A percentile compares a stretch with the other conserved stretches of the same genome.
These are phyloP conservation scores for Fusarium sp. DNA, from an alignment of 2,329 filamentous ascomycete species.

Conservation along the genomic window DNA sequence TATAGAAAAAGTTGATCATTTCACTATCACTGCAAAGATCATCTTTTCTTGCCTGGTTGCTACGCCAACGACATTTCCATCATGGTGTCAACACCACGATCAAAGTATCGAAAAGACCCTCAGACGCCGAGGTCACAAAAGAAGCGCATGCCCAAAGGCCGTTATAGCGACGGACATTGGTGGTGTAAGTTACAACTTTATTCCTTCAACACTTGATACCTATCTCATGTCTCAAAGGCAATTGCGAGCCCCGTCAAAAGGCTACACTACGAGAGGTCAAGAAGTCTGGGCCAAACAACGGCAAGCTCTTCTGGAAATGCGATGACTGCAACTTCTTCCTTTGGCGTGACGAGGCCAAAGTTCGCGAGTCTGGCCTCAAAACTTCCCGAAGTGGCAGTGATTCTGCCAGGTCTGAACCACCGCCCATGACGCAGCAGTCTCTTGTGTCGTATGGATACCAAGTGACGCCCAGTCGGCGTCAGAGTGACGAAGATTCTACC, in stretches of 20 bases:
- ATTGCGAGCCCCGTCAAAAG: constrained; percentile 58
- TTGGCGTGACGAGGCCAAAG: constrained; percentile 57
- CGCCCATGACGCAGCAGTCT: constrained; percentile 49
- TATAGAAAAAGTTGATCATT: neutral
- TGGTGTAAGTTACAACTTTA: constrained; percentile 51
- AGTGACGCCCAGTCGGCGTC: constrained; percentile 40
- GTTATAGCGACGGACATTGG: constrained; percentile 53
- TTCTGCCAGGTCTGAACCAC: constrained; percentile 45
- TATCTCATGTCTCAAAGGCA: constrained; percentile 52
- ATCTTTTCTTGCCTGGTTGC: neutral
- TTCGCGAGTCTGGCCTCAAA: constrained; percentile 47
- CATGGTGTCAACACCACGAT: constrained; percentile 38
- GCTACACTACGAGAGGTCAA: constrained; percentile 55
- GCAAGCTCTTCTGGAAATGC: constrained; percentile 60
- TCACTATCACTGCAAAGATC: neutral
- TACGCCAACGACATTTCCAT: constrained; percentile 7
- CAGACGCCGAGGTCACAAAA: constrained; percentile 48
- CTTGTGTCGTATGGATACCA: constrained; percentile 51
- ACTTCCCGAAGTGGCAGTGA: constrained; percentile 18
- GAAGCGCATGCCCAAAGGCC: constrained; percentile 52
- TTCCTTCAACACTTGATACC: neutral
- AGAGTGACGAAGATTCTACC: constrained; percentile 14
- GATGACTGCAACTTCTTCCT: constrained; percentile 61
- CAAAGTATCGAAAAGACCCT: constrained; percentile 26
- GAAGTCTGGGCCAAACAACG: constrained; percentile 57